A percentile compares a stretch with the other conserved stretches of the same genome.
Evolutionary conservation across 768 basidiomycete species (phyloP).

Genomic region (Austroboletus eburneus): DNA sequence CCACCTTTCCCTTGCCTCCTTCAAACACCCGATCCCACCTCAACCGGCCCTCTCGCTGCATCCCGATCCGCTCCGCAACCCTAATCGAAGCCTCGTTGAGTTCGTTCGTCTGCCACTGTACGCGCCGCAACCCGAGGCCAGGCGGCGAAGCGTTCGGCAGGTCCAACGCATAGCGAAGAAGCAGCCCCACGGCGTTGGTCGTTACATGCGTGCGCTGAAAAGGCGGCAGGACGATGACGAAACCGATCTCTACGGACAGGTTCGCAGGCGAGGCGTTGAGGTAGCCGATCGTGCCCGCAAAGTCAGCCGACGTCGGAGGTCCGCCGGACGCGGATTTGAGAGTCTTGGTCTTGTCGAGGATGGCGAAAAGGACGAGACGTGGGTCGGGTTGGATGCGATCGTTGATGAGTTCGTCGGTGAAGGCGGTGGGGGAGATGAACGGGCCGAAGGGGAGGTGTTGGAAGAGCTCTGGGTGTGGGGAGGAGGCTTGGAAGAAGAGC

Average conservation of each 20-base stretch:
- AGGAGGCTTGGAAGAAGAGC: slow-evolving; percentile 34
- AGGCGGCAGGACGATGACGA: slow-evolving; percentile 47
- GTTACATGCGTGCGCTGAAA: slow-evolving; percentile 66
- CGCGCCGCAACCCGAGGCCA: slow-evolving; percentile 55
- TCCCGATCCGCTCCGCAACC: slow-evolving; percentile 57
- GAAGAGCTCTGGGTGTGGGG: slow-evolving; percentile 39
- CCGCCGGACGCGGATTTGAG: too few species aligned
- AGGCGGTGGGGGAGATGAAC: slow-evolving; percentile 35
- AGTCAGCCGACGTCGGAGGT: slow-evolving; percentile 6
- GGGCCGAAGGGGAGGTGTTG: slow-evolving; percentile 50
- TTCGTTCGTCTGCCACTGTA: slow-evolving; percentile 56
- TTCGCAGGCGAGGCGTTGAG: slow-evolving; percentile 40
- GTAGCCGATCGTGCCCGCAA: slow-evolving; percentile 54
- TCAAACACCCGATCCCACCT: slow-evolving; percentile 54
- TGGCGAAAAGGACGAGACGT: slow-evolving; percentile 41
- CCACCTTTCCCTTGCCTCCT: slow-evolving; percentile 31
- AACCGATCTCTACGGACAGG: slow-evolving; percentile 51
- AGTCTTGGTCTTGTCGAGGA: slow-evolving; percentile 47
- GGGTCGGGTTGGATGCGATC: slow-evolving; percentile 34
- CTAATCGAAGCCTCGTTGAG: slow-evolving; percentile 45
- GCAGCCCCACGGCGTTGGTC: slow-evolving; percentile 47
- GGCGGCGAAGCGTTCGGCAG: slow-evolving; percentile 29
- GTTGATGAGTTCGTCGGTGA: slow-evolving; percentile 34
- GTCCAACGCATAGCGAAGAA: slow-evolving; percentile 46
- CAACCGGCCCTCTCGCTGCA: slow-evolving; percentile 48